Percentiles rank a stretch among this genome's conserved stretches.
phyloP scores from a whole-genome alignment of 129 eudicot species.

The sunflower (Helianthus annuus) region HanXRQr2.0-SUNRISE NC_035433.2:19722665-19723164 shows the following conservation, averaged over 20 bases:
- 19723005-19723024: constrained; percentile 15
- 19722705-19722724: no score
- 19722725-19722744: no score
- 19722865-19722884: constrained; percentile 81
- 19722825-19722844: constrained; percentile 53
- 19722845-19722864: constrained; percentile 60
- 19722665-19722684: no score
- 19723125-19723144: no score
- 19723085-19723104: no score
- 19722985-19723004: constrained; percentile 41
- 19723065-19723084: no score
- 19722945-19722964: constrained; percentile 56
- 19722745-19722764: no score
- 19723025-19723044: no score
- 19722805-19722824: constrained; percentile 69
- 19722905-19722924: constrained; percentile 45
- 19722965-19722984: constrained; percentile 44
- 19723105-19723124: no score
- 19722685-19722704: neutral
- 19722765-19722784: no score
- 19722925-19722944: constrained; percentile 51
- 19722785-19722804: constrained; percentile 79
- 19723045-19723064: no score
- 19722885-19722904: constrained; percentile 96
- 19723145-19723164: no score